These are phyloP conservation scores for Capsella rubella DNA, from an alignment of 441 rosid genomes.

Conservation along the genomic window DNA sequence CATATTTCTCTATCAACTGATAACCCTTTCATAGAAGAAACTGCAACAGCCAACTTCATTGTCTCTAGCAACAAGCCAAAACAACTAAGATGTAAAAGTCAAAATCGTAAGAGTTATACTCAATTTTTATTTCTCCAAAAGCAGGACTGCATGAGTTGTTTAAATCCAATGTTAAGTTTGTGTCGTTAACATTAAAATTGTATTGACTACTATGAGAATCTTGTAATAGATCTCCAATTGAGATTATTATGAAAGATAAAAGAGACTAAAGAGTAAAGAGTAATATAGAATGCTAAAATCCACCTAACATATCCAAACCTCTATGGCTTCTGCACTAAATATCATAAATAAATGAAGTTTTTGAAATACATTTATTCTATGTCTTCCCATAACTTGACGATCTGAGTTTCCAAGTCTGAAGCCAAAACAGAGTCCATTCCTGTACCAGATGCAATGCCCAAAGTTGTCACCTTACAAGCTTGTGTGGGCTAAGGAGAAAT, in stretches of 20 bases:
- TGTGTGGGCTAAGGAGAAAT: not conserved
- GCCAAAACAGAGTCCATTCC: not conserved
- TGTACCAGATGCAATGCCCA: not conserved
- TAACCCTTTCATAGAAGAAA: not conserved
- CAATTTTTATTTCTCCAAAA: no score
- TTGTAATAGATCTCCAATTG: not conserved
- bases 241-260: no score
- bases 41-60: not conserved
- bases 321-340: constrained; percentile 2
- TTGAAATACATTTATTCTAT: constrained; percentile 3
- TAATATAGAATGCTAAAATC: not conserved
- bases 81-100: not conserved
- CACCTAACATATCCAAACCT: not conserved
- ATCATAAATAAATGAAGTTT: not conserved
- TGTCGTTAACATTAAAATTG: not conserved
- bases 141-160: no score
- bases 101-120: no score
- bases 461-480: constrained; percentile 1
- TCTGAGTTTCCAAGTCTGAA: not conserved
- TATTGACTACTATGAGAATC: not conserved
- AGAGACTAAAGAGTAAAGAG: no score
- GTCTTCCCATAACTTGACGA: constrained; percentile 13
- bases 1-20: not conserved
- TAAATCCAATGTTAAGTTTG: not conserved
- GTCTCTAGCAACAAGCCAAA: not conserved